A percentile compares a stretch with the other conserved stretches of the same genome.
Conservation (phyloP, 768 basidiomycete species). For the Leccinum disarticulatum region DNA sequence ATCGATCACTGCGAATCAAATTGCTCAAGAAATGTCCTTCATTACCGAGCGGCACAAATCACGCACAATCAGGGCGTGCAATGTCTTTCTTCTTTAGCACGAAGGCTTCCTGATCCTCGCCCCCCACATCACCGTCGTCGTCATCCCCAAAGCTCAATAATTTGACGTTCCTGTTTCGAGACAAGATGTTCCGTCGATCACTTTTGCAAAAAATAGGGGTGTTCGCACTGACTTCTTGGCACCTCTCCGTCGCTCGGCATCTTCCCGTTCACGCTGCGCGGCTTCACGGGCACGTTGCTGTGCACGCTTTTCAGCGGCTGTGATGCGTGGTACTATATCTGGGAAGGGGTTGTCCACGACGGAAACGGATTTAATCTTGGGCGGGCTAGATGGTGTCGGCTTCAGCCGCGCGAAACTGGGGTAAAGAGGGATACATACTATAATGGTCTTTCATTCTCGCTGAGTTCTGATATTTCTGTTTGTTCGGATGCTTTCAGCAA, state of each 20-base stretch:
- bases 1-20: slow-evolving; percentile 26
- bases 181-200: background rate
- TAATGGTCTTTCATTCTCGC: slow-evolving; percentile 69
- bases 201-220: background rate
- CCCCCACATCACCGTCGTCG: slow-evolving; percentile 62
- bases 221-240: slow-evolving; percentile 76
- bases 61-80: slow-evolving; percentile 79
- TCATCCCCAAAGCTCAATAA: slow-evolving; percentile 86
- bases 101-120: slow-evolving; percentile 53
- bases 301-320: slow-evolving; percentile 83
- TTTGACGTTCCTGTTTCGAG: slow-evolving; percentile 71
- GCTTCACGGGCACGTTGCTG: slow-evolving; percentile 82
- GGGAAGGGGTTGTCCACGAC: slow-evolving; percentile 93
- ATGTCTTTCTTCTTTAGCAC: slow-evolving; percentile 78
- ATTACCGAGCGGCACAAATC: background rate
- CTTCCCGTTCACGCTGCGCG: slow-evolving; percentile 76
- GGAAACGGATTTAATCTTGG: slow-evolving; percentile 82
- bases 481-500: background rate
- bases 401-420: slow-evolving; percentile 3
- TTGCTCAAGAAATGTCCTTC: background rate
- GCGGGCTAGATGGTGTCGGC: slow-evolving; percentile 56
- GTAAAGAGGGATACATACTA: slow-evolving; percentile 53
- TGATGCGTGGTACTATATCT: slow-evolving; percentile 95
- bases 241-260: slow-evolving; percentile 64
- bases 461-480: slow-evolving; percentile 53